Conservation (phyloP, 2,329 filamentous ascomycete species). For the Zymoseptoria crescenta region DNA sequence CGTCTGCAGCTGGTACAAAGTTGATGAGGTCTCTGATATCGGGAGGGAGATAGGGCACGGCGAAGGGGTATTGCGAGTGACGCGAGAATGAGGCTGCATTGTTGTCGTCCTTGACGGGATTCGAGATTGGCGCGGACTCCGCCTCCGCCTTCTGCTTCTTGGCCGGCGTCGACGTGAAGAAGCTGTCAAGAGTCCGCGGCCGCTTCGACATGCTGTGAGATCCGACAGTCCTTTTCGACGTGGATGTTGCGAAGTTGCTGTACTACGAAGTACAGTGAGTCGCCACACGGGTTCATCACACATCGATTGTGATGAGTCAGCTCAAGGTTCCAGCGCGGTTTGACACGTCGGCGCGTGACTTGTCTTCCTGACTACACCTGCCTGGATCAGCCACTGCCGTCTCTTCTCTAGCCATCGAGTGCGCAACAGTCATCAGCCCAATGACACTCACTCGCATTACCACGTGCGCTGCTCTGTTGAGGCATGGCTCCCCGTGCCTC, state of each 20-base stretch:
- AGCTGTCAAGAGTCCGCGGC: constrained; percentile 61
- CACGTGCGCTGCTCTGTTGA: constrained; percentile 1
- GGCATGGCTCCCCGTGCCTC: constrained; percentile 26
- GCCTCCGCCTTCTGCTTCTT: constrained; percentile 32
- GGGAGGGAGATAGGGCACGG: constrained; percentile 42
- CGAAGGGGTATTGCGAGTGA: constrained; percentile 47
- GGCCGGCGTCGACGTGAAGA: constrained; percentile 50
- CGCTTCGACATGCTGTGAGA: constrained; percentile 26
- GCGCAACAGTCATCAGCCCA: background rate
- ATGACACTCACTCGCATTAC: background rate
- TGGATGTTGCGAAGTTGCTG: background rate
- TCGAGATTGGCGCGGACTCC: background rate
- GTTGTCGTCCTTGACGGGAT: background rate
- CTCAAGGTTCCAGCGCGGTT: no score
- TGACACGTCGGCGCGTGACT: background rate
- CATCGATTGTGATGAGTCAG: no score
- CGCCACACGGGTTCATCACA: no score
- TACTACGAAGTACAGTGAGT: no score
- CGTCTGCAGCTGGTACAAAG: constrained; percentile 40
- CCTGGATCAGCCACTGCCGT: background rate
- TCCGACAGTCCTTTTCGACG: background rate
- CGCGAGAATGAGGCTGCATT: constrained; percentile 24
- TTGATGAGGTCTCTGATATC: constrained; percentile 36
- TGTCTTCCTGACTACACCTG: background rate
- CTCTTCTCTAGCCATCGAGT: background rate